Evolutionary conservation across 2,329 filamentous ascomycete genomes (phyloP).

Genomic region (Aspergillus sclerotialis): DNA sequence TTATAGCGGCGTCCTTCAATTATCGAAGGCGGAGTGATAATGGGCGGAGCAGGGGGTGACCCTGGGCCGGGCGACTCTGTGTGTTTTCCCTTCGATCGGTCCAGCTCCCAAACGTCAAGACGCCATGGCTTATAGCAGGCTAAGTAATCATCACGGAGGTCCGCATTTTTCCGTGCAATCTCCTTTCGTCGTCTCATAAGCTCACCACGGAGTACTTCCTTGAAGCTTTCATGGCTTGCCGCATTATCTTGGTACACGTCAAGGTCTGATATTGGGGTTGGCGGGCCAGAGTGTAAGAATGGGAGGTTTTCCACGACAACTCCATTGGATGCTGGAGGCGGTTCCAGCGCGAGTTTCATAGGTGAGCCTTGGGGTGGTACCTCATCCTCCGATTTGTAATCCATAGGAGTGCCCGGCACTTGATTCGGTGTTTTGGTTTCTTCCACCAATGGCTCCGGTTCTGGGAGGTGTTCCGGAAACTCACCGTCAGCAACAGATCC

Average conservation of each 20-base stretch:
- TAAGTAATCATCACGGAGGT: constrained; percentile 34
- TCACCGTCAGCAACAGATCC: constrained; percentile 34
- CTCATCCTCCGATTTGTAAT: constrained; percentile 10
- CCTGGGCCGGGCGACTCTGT: constrained; percentile 30
- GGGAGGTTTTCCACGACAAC: constrained; percentile 39
- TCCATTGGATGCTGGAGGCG: constrained; percentile 14
- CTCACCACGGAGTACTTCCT: constrained; percentile 29
- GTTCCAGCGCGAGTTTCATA: constrained; percentile 9
- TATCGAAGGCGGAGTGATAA: constrained; percentile 22
- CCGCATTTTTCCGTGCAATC: constrained; percentile 32
- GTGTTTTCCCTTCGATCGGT: constrained; percentile 33
- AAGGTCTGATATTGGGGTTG: constrained; percentile 38
- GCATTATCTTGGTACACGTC: constrained; percentile 38
- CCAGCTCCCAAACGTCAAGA: constrained; percentile 34
- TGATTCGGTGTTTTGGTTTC: constrained; percentile 4
- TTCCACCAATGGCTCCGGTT: constrained; percentile 2
- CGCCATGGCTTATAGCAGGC: constrained; percentile 40
- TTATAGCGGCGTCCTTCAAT: constrained; percentile 38
- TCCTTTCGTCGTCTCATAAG: constrained; percentile 34
- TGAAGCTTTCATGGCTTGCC: constrained; percentile 30
- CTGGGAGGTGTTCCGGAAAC: constrained; percentile 13
- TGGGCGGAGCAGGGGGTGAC: constrained; percentile 27
- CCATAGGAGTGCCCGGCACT: constrained; percentile 4
- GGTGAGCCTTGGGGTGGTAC: constrained; percentile 8
- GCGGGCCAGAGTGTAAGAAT: constrained; percentile 37